Base-by-base conservation (phyloP, 495 filamentous ascomycete species). In the Neurospora africana region DNA sequence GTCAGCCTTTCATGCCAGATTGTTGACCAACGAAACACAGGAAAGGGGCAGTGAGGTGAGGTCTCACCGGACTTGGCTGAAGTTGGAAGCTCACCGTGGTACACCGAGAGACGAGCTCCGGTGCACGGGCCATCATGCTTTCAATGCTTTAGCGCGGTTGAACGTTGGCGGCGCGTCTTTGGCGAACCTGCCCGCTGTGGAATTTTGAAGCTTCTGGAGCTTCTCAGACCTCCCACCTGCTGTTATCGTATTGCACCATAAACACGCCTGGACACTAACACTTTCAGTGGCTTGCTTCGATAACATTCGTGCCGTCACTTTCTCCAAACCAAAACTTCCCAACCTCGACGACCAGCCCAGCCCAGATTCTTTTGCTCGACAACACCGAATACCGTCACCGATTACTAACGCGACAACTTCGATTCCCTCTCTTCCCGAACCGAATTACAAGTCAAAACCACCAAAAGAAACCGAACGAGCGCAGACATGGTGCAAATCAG, bases 401-500 rank as follows among this genome's bases (percentile, higher is more conserved):
- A 38, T 41, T 41, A 35, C 65, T n/a, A 15, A 15, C 71, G 30
- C 21, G 47, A 61, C 71, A 40, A 30, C 53, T 39, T 70, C 70
- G 61, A 74, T 35, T 58, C 30, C 35, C 41, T 19, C 41, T 19
- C 4, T 21, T 23, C 41, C 58, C 58, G 41, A 41, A 58, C 47
- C 35, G 67, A 47, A 13, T 8, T 39, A 74, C 35, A 33, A 53
- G 39, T 61, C 61, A 61, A 38, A 3, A 10, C 71, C 37, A 9
- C 40, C 7, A 39, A 23, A 10, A 71, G 17, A 33, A 33, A 21
- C 69, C 33, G 35, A 70, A 30, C 33, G 38, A 69, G 17, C 38
- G 47, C 40, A 41, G 77, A 65, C 27, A 97, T 97, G 93, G 94
- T 97, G 71, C 92, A 93, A 79, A 96, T 98, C 84, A 94, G 91